Evolutionary conservation across 2,329 filamentous ascomycete genomes (phyloP).

Genomic region (Aspergillus sp.): DNA sequence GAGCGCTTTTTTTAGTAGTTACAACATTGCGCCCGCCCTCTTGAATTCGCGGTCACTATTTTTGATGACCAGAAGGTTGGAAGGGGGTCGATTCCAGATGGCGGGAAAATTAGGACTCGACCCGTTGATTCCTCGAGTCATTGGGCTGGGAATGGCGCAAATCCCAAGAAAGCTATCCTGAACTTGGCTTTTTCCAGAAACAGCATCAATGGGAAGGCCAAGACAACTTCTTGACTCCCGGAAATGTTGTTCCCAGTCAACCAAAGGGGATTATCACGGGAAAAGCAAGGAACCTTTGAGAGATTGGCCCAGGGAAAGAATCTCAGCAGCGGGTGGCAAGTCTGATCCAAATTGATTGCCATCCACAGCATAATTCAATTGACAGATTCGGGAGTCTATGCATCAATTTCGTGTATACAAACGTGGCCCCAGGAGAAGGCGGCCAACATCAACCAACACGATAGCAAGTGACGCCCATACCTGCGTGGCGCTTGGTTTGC

Average conservation of each 20-base stretch:
- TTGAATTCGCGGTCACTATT: background rate
- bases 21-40: background rate
- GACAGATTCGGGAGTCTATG: background rate
- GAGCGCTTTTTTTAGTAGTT: slow-evolving; percentile 5
- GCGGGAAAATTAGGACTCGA: background rate
- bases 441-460: slow-evolving; percentile 11
- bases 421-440: slow-evolving; percentile 15
- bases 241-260: background rate
- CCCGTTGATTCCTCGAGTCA: background rate
- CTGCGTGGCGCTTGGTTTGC: slow-evolving; percentile 8
- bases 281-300: background rate
- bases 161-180: background rate
- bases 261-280: background rate
- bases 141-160: background rate
- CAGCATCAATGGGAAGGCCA: background rate
- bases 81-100: background rate
- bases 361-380: background rate
- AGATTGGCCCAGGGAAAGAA: background rate
- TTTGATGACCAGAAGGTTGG: background rate
- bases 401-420: background rate
- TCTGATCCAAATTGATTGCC: background rate
- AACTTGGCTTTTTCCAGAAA: background rate
- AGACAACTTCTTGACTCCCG: background rate
- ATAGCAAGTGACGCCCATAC: slow-evolving; percentile 2
- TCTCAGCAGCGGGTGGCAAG: background rate